phyloP scores from a whole-genome alignment of 257 asterid species.

The Nicotiana benthamiana region DNA sequence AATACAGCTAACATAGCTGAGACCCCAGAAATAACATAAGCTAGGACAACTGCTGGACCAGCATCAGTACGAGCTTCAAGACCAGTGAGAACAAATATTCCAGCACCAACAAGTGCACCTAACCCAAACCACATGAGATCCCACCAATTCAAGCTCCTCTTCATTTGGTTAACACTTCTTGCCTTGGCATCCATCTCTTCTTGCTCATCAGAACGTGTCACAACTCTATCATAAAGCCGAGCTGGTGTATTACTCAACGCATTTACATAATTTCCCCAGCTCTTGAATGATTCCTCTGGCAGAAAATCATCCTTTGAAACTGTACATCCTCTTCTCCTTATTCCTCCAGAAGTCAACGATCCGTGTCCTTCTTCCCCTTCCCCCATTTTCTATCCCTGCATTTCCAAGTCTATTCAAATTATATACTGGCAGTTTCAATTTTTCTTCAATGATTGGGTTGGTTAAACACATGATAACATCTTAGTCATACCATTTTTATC shows the following conservation, averaged over 20 bases:
- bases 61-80: not conserved
- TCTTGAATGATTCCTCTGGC: not conserved
- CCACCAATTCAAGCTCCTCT: not conserved
- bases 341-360: not conserved
- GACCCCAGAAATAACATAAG: not conserved
- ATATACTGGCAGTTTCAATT: not conserved
- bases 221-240: not conserved
- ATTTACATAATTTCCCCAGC: not conserved
- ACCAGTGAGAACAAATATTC: not conserved
- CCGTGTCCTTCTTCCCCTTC: not conserved
- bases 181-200: not conserved
- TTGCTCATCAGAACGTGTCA: not conserved
- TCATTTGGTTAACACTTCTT: not conserved
- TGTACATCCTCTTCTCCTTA: not conserved
- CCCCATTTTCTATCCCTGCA: not conserved
- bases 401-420: not conserved
- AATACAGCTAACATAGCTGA: not conserved
- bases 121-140: not conserved
- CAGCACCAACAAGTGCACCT: not conserved
- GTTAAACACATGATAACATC: not conserved
- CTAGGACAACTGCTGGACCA: not conserved
- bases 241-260: not conserved
- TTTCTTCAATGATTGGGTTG: not conserved
- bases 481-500: not conserved
- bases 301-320: not conserved